Percentiles rank a stretch among this genome's conserved stretches.
Evolutionary conservation across 2,329 filamentous ascomycete species (phyloP).

Genomic region (Penicillium sp.): DNA sequence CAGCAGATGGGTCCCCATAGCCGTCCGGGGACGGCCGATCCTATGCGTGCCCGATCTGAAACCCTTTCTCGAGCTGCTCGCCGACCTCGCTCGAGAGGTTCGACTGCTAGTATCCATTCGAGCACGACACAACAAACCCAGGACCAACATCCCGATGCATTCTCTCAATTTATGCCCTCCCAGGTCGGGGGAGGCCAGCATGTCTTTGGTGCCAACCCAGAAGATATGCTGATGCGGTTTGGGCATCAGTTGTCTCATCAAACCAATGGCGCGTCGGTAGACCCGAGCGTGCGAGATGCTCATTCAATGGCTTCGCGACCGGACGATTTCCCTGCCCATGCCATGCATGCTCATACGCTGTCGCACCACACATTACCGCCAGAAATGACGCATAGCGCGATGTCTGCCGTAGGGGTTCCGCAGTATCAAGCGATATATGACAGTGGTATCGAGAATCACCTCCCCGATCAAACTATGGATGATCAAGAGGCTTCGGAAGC

Average conservation of each 20-base stretch:
- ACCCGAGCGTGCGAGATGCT: constrained; percentile 44
- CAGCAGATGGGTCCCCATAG: constrained; percentile 43
- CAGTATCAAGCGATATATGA: constrained; percentile 49
- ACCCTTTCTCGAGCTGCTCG: constrained; percentile 46
- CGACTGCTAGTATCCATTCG: constrained; percentile 54
- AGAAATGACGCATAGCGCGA: constrained; percentile 40
- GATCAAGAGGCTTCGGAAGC: constrained; percentile 50
- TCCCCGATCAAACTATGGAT: constrained; percentile 45
- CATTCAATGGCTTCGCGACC: constrained; percentile 41
- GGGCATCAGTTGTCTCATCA: constrained; percentile 49
- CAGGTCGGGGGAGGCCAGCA: constrained; percentile 40
- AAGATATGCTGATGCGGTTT: constrained; percentile 52
- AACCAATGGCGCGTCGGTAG: constrained; percentile 39
- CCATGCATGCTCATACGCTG: constrained; percentile 40
- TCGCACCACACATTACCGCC: constrained; percentile 42
- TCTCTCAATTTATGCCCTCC: constrained; percentile 44
- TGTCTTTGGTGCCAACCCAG: constrained; percentile 46
- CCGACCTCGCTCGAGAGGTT: constrained; percentile 51
- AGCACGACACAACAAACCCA: constrained; percentile 50
- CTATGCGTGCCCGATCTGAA: constrained; percentile 47
- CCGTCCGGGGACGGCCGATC: constrained; percentile 47
- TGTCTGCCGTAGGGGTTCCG: constrained; percentile 38
- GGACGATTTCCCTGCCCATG: constrained; percentile 44
- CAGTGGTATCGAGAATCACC: constrained; percentile 47
- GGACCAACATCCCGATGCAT: constrained; percentile 48